Conservation (phyloP, 495 filamentous ascomycete species). For the Platismatia glauca region DNA sequence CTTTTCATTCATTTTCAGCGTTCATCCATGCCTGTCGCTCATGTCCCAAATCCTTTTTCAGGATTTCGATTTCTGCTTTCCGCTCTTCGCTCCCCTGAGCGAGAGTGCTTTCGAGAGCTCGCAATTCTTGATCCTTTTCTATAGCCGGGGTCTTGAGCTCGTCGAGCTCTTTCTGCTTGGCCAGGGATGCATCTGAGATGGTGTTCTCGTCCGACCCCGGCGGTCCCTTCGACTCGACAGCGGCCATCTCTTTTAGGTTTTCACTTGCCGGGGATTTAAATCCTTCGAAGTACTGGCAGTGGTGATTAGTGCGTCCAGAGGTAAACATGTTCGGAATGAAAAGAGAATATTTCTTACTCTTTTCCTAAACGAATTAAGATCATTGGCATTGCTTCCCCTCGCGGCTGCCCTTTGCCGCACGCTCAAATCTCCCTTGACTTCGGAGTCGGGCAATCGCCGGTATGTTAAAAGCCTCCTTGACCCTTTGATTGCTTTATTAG, state of each 20-base stretch:
- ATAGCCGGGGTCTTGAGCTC: not conserved
- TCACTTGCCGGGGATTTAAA: conserved; percentile 23
- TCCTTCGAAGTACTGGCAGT: conserved; percentile 42
- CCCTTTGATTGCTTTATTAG: conserved; percentile 43
- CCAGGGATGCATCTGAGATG: not conserved
- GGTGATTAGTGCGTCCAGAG: not conserved
- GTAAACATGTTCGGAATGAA: not conserved
- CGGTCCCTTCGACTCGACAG: not conserved
- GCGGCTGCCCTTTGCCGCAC: conserved; percentile 30
- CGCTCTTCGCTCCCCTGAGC: not conserved
- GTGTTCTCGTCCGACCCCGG: not conserved
- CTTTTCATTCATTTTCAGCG: not conserved
- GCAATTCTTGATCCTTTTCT: conserved; percentile 2
- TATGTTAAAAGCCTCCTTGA: conserved; percentile 82
- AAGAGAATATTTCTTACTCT: conserved; percentile 22
- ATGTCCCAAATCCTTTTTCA: not conserved
- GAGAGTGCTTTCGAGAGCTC: not conserved
- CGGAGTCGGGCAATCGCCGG: conserved; percentile 53
- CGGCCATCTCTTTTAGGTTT: not conserved
- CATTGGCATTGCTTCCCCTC: conserved; percentile 48
- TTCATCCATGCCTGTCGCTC: not conserved
- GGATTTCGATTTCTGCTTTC: not conserved
- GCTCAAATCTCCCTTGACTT: conserved; percentile 40
- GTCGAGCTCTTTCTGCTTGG: not conserved
- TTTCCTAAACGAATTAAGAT: conserved; percentile 72